Evolutionary conservation across 2,329 filamentous ascomycete species (phyloP), one percentile per base, ranked within the genome.

Genomic region (Neonectria magnoliae): DNA sequence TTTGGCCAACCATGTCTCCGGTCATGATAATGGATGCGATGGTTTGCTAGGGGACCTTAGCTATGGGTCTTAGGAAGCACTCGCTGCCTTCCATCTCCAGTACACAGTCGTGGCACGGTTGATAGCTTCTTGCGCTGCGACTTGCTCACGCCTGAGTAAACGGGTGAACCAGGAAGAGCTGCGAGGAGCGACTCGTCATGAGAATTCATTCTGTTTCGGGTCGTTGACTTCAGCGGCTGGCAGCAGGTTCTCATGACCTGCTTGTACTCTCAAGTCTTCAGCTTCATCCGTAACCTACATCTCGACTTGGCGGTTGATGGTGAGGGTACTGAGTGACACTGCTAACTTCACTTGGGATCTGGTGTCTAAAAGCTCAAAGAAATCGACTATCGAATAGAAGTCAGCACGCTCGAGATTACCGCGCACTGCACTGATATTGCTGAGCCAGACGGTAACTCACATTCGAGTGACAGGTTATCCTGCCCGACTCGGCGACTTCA

Each of bases 91-190:
- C 64, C 4, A 73, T 67, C 51, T 73, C 66, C 55, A 80, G 77
- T 31, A 81, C 74, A 47, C 76, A 79, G 66, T 82, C 82, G 70
- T 82, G 81, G 81, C 81, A 82, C 0, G 80, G 22, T 25, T 11
- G 76, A 72, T 13, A 73, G 71, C 58, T 76, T 78, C 64, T 75
- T 74, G 47, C 71, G 68, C 58, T 74, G 70, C 16, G 70, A 77
- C 14, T 71, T 74, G 36, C 68, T 74, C 62, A 75, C 4, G 53
- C 50, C n/a, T 61, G 64, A 5, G 74, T 74, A 10, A 68, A 71
- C 0, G 68, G 69, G 45, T 74, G 75, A 2, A 67, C 41, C 88
- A 86, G 25, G 88, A 89, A 90, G 60, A 84, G 81, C 5, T 25
- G 82, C 80, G 36, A 92, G 77, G 25, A 70, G 66, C 66, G 73